Percentiles rank a stretch among this genome's conserved stretches.
phyloP scores from a whole-genome alignment of 768 basidiomycete genomes.

The Cystofilobasidium ferigula region DNA sequence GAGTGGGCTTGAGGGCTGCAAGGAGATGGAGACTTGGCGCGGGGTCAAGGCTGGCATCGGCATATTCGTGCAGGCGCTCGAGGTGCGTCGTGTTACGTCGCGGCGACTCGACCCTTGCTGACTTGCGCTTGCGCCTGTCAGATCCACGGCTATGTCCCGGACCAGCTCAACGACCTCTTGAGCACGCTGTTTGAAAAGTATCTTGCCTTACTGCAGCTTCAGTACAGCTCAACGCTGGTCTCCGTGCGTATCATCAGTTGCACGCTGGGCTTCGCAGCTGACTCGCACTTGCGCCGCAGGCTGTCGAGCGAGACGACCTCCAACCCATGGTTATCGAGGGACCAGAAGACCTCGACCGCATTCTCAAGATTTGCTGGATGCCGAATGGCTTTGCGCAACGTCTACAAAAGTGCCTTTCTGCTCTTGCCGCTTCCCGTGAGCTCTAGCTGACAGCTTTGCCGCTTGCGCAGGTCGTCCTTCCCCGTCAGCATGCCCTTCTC shows the following conservation, averaged over 20 bases:
- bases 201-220: slow-evolving; percentile 59
- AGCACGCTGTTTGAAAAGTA: slow-evolving; percentile 86
- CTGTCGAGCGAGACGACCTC: slow-evolving; percentile 75
- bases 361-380: slow-evolving; percentile 77
- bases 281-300: slow-evolving; percentile 43
- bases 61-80: slow-evolving; percentile 79
- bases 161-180: slow-evolving; percentile 69
- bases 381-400: slow-evolving; percentile 39
- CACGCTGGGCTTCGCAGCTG: not conserved
- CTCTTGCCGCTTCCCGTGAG: no score
- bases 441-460: not conserved
- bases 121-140: slow-evolving; percentile 33
- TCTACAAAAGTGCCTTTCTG: not conserved
- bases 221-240: slow-evolving; percentile 72
- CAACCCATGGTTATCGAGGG: slow-evolving; percentile 63
- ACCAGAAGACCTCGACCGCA: slow-evolving; percentile 53
- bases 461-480: slow-evolving; percentile 45
- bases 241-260: slow-evolving; percentile 53
- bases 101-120: not conserved
- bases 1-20: slow-evolving; percentile 58
- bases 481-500: slow-evolving; percentile 85
- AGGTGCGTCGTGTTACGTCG: slow-evolving; percentile 47
- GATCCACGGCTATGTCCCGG: slow-evolving; percentile 78
- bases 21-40: slow-evolving; percentile 69
- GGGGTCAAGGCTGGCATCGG: slow-evolving; percentile 71